Evolutionary conservation across 192 early-diverging fungal genomes (phyloP), one percentile per base, ranked within the genome.

Genomic region (Mortierella claussenii): DNA sequence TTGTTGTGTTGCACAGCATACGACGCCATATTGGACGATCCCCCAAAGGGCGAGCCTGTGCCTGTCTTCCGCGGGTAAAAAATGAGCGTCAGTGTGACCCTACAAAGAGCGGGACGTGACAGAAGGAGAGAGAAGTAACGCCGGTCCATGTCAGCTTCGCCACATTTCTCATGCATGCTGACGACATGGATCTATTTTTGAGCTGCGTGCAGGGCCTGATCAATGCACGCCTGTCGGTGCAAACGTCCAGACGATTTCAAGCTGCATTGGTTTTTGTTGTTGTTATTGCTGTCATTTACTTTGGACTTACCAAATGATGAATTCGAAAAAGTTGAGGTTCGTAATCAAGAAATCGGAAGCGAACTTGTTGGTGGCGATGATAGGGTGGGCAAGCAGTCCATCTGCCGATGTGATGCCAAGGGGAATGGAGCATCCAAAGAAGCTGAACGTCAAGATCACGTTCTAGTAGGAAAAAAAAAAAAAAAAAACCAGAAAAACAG

Each of bases 321-420:
- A 60, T 20, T 60, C 57, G 40, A 76, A 76, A 67, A 76, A 76
- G 53, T 76, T 76, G 53, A 76, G 64, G 23, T 76, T 66, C 15
- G 73, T 56, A 60, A 76, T 76, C 34, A 76, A 65, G 12, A 76
- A 26, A 62, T 76, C 73, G 2, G 73, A 76, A 5, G 64, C 73
- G 40, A 76, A 62, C 53, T 76, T 76, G 45, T 76, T 61, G 1
- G 15, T 27, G 8, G 65, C 65, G 31, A 76, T 65, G 18, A 50
- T 21, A 2, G 64, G 73, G 3, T 59, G 23, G 2, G 51, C 28
- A 8, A 30, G 36, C n/a, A 76, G 45, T 17, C 73, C 73, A 49
- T 76, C 73, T 0, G 20, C 64, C n/a, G 73, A 60, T 8, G 34
- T 43, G 36, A 76, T 76, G 4, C 57, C 65, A 21, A 76, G 28